A percentile compares a stretch with the other conserved stretches of the same genome.
Evolutionary conservation across 306 rosid species (phyloP).

Genomic region (Canavalia gladiata): DNA sequence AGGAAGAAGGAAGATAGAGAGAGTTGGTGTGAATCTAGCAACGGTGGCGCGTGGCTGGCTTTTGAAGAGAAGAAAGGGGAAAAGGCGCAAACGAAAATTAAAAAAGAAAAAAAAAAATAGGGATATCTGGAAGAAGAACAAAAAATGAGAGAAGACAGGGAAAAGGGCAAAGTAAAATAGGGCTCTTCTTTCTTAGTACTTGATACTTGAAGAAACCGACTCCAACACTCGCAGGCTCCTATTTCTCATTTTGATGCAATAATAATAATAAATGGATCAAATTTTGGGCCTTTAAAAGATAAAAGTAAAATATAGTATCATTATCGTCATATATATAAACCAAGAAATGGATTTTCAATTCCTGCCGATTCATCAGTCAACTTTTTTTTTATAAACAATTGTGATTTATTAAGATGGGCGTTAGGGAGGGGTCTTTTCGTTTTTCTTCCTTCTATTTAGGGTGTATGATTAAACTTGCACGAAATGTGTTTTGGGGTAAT

Average conservation of each 20-base stretch:
- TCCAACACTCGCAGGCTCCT: slow-evolving; percentile 31
- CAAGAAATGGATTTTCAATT: background rate
- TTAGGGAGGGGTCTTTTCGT: background rate
- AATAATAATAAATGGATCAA: slow-evolving; percentile 17
- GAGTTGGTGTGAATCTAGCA: slow-evolving; percentile 25
- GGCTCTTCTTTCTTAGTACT: slow-evolving; percentile 17
- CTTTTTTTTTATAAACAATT: slow-evolving; percentile 3
- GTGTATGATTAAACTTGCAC: slow-evolving; percentile 8
- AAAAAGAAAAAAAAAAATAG: background rate
- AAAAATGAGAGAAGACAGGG: background rate
- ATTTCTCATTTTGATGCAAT: slow-evolving; percentile 26
- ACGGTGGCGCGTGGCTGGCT: slow-evolving; percentile 48
- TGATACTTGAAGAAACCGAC: slow-evolving; percentile 18
- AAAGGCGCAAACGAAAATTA: background rate
- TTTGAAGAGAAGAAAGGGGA: slow-evolving; percentile 27
- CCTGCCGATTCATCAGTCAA: slow-evolving; percentile 14
- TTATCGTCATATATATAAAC: background rate
- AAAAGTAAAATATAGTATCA: too few species aligned
- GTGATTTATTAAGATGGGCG: slow-evolving; percentile 12
- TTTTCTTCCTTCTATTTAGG: background rate
- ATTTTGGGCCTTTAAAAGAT: background rate
- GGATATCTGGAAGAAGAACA: background rate
- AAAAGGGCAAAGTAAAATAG: background rate
- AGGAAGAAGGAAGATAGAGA: background rate
- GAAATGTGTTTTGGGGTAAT: background rate